Base-by-base conservation (phyloP, 2,329 filamentous ascomycete species). In the Amauroascus verrucosus region DNA sequence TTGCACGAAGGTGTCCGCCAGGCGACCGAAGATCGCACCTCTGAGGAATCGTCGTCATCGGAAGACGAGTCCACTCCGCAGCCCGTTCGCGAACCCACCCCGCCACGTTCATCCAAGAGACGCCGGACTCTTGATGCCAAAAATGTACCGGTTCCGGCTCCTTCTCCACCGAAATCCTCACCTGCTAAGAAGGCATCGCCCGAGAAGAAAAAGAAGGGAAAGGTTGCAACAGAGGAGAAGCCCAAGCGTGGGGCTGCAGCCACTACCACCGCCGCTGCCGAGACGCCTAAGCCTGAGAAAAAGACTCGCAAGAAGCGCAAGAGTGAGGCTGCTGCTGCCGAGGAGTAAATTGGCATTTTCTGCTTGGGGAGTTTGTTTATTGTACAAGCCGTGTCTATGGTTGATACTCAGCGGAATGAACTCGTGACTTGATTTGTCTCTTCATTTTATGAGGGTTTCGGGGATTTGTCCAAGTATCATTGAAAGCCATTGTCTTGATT, bases 231-330 rank as follows among this genome's bases (percentile, higher is more conserved):
- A 8, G 69, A 67, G 58, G 69, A 68, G 54, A 71, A 70, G 22
- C 68, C 64, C 57, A 68, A 68, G 54, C 54, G 54, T 30, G 41
- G 22, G 7, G 35, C 14, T 5, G 35, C 54, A 61, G 24, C 56
- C 62, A 11, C 59, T 13, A 61, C 62, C 18, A 14, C 54, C 62
- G 24, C 56, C 62, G 13, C 59, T 11, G 62, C 62, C 45, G 62
- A 64, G 45, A 67, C 69, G 48, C 55, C 64, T 13, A 62, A 64
- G 41, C 60, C 64, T 46, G 60, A 62, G 35, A 57, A 65, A 55
- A 69, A 63, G 55, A 62, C 64, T 33, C 65, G 64, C 59, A 68
- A 70, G 71, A 74, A 74, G 63, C 67, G 65, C 61, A 75, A 73
- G 61, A 57, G 56, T 40, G 49, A 45, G 9, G 32, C 43, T 13